Base-by-base conservation (phyloP, 805 yeast genomes). In the Schizosaccharomyces lindneri region DNA sequence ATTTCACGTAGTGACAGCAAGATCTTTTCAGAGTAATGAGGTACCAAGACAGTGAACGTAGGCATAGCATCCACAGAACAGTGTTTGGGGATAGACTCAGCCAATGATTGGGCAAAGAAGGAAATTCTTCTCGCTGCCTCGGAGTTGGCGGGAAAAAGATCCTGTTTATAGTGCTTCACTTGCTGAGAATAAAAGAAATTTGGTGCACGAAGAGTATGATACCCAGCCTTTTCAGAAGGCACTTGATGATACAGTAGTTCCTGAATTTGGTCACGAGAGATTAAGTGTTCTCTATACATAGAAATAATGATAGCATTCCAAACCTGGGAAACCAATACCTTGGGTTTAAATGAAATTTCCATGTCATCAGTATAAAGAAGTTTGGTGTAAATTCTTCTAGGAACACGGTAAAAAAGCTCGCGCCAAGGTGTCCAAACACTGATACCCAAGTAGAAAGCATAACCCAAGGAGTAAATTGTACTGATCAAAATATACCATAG, bases 101-200 rank as follows among this genome's bases (percentile, higher is more conserved):
- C 94, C 74, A 93, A 79, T 11, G 97, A 89, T 75, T 93, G 98
- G 63, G 99, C 99, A 76, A 93, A 93, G 85, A 94, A 93, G 63
- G 97, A 87, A 68, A 93, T 89, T 80, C 99, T 90, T 78, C 98
- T 89, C 77, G 93, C 98, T 65, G 99, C 98, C 75, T 93, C 99
- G 57, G 96, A 87, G 74, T 90, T 82, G 70, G 83, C 79, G 67
- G 98, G 97, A 86, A 93, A 93, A 71, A 87, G 93, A 78, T 93
- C 97, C 66, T 96, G 87, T 66, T 86, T 95, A 69, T 89, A 86
- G 71, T 87, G 85, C 75, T 79, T 80, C 69, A 94, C 98, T 75
- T 93, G 98, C 75, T 94, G 98, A 64, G 95, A 84, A 63, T 90
- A 95, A 69, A 93, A 93, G 82, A 93, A 93, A 62, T 97, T 90